Conservation (phyloP, 106 monocot species). For the Gastrodia elata region DNA sequence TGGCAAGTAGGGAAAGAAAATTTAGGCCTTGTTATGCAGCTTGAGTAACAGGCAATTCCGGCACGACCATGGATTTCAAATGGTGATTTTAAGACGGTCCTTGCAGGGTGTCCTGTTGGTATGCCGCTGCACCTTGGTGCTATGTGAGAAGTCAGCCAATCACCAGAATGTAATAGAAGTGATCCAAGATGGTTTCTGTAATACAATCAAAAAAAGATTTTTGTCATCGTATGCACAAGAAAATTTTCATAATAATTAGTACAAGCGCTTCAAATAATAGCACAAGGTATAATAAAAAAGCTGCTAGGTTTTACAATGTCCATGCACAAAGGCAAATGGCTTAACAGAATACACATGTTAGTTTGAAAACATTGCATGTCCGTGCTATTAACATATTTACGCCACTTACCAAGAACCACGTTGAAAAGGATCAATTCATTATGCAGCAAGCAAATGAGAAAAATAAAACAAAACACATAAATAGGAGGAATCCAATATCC, state of each 20-base stretch:
- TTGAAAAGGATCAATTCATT: no score
- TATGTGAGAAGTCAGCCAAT: constrained; percentile 55
- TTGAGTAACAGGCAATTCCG: constrained; percentile 59
- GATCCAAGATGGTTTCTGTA: constrained; percentile 71
- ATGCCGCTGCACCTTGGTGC: constrained; percentile 43
- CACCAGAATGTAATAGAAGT: constrained; percentile 46
- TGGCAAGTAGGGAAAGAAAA: constrained; percentile 70
- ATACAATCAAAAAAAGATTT: constrained; percentile 1
- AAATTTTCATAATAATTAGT: background rate
- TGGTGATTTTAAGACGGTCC: constrained; percentile 29
- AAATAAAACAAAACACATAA: no score
- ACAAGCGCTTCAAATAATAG: background rate
- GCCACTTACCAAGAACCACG: no score
- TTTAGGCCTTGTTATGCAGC: constrained; percentile 25
- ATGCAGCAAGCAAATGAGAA: no score
- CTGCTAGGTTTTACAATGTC: background rate
- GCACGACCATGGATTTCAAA: constrained; percentile 49
- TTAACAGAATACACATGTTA: background rate
- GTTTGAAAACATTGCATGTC: no score
- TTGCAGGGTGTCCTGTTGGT: constrained; percentile 7
- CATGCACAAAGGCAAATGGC: background rate
- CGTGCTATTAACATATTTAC: no score
- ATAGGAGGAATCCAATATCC: no score
- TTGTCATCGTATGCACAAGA: background rate
- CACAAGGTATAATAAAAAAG: background rate